Conservation (phyloP, 140 eudicot species). For the Flaveria floridana region DNA sequence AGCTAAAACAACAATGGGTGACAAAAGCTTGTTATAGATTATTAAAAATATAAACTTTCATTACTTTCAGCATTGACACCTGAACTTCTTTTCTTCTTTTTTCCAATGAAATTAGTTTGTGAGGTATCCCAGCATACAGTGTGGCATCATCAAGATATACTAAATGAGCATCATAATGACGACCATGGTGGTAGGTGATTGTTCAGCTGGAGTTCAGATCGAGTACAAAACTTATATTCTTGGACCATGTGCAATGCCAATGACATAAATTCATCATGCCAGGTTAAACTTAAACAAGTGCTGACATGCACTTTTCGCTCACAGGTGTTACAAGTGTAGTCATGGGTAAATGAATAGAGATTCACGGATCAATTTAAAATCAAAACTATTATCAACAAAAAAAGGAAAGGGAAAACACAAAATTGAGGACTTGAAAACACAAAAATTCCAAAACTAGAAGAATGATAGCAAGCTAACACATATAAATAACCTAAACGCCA, state of each 20-base stretch:
- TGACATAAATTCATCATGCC: background rate
- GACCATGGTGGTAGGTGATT: background rate
- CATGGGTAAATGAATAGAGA: background rate
- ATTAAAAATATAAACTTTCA: slow-evolving; percentile 22
- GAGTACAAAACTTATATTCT: background rate
- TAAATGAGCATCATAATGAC: slow-evolving; percentile 17
- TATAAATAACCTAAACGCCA: slow-evolving; percentile 14
- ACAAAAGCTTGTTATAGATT: background rate
- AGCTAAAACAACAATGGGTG: slow-evolving; percentile 5
- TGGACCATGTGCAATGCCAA: background rate
- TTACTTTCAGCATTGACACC: slow-evolving; percentile 16
- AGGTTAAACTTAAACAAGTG: background rate
- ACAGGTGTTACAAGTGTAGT: background rate
- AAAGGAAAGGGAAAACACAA: slow-evolving; percentile 5
- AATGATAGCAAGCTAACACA: slow-evolving; percentile 24
- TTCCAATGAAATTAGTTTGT: background rate
- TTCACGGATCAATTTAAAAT: background rate
- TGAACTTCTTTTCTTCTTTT: slow-evolving; percentile 12
- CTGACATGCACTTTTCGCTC: slow-evolving; percentile 3
- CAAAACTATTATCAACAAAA: slow-evolving; percentile 14
- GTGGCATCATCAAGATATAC: slow-evolving; percentile 6
- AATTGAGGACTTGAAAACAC: slow-evolving; percentile 4
- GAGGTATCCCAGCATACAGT: slow-evolving; percentile 17
- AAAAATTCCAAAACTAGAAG: slow-evolving; percentile 17
- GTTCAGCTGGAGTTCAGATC: background rate